Evolutionary conservation across 1,284 basidiomycete species (phyloP), one percentile per base, ranked within the genome.

Genomic region (Flammula alnicola): DNA sequence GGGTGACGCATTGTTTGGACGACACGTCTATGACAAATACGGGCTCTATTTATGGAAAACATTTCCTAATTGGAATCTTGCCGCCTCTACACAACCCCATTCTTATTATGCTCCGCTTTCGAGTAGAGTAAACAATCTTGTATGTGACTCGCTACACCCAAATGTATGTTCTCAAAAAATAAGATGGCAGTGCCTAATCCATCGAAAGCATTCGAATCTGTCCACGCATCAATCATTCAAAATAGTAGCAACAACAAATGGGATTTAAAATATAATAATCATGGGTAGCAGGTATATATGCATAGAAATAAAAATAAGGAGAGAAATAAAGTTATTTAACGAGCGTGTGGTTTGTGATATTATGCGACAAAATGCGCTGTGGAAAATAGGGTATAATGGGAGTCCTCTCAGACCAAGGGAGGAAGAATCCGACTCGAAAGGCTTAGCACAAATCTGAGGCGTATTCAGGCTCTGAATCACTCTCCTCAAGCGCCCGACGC

Each of bases 391-490:
- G 37, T 39, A 39, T 39, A 16, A 26, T 4, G n/a, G 37, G 26
- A 37, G 9, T 6, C 5, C 8, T 22, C 23, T 39, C 25, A 26
- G 17, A 27, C 37, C 23, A 17, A 26, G 17, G 4, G 8, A 39
- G 8, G 14, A 39, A 27, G 37, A 26, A 9, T 39, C 25, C 22
- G 23, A 16, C 11, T 25, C 27, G 9, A 10, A 37, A 27, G n/a
- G 11, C n/a, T 25, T 25, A 26, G 27, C 20, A 42, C 9, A 42
- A 31, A 25, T 42, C 30, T 26, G 23, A 29, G 19, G 31, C 22
- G 23, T 35, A 26, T 5, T 32, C 48, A 26, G 38, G 27, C 14
- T 44, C 41, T 19, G 33, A 37, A 40, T 44, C 48, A 12, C 27
- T 32, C 14, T 39, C 42, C 3, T 50, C 42, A n/a, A 32, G 25